Percentiles rank a stretch among this genome's conserved stretches.
These are phyloP conservation scores for Colletotrichum neosansevieriae DNA, from an alignment of 2,329 filamentous ascomycete genomes.

Conservation along the genomic window DNA sequence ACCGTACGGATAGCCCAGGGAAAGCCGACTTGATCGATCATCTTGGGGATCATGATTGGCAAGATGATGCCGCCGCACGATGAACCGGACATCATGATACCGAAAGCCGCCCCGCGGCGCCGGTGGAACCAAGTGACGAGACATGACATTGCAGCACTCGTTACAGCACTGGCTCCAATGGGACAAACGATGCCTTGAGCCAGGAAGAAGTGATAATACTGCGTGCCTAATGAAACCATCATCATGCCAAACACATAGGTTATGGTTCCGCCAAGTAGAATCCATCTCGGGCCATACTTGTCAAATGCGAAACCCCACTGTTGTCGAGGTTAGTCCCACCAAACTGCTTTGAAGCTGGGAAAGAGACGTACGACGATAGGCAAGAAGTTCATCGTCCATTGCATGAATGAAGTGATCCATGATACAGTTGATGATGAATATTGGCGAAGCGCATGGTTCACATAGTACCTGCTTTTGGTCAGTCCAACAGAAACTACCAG, in stretches of 20 bases:
- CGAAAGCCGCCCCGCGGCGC: constrained; percentile 64
- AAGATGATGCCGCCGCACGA: constrained; percentile 69
- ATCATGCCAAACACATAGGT: constrained; percentile 73
- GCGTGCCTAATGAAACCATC: constrained; percentile 67
- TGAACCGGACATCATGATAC: constrained; percentile 65
- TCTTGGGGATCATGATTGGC: constrained; percentile 69
- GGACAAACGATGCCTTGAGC: constrained; percentile 55
- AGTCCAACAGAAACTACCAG: too few species aligned
- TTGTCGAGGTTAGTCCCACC: background rate
- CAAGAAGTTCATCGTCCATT: constrained; percentile 62
- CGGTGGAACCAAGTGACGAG: constrained; percentile 65
- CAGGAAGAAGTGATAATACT: constrained; percentile 61
- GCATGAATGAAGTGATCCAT: constrained; percentile 67
- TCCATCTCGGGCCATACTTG: constrained; percentile 70
- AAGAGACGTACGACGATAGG: constrained; percentile 52
- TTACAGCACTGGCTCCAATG: constrained; percentile 57
- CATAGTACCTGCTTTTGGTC: constrained; percentile 58
- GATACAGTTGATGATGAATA: constrained; percentile 65
- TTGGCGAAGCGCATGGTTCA: constrained; percentile 58
- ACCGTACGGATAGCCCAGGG: constrained; percentile 63
- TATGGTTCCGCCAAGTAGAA: constrained; percentile 67
- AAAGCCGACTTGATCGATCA: constrained; percentile 61
- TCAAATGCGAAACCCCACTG: constrained; percentile 69
- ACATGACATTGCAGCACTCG: constrained; percentile 56
- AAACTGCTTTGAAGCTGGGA: constrained; percentile 52